These are phyloP conservation scores for Iris macrosiphon DNA, from an alignment of 106 monocot genomes.

Conservation along the genomic window DNA sequence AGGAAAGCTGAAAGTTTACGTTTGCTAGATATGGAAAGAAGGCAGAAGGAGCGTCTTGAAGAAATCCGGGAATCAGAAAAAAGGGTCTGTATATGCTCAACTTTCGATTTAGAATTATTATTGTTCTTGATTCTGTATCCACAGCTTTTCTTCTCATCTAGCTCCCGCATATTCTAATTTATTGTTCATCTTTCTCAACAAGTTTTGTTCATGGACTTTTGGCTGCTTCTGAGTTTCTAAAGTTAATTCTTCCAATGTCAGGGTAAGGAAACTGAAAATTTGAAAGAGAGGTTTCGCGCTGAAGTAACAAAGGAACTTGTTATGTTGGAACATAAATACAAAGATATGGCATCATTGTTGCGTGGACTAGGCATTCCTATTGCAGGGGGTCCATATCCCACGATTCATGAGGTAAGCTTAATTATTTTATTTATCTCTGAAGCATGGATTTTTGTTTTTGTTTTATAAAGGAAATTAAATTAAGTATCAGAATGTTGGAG, in stretches of 20 bases:
- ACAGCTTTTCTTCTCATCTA: too few species aligned
- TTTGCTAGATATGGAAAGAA: slow-evolving; percentile 68
- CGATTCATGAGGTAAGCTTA: slow-evolving; percentile 36
- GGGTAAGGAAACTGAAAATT: slow-evolving; percentile 69
- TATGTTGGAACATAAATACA: slow-evolving; percentile 43
- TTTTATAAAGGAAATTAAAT: too few species aligned
- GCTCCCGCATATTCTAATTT: too few species aligned
- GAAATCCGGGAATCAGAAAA: slow-evolving; percentile 77
- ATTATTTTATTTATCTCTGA: neutral
- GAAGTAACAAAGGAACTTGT: slow-evolving; percentile 71
- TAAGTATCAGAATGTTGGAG: too few species aligned
- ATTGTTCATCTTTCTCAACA: too few species aligned
- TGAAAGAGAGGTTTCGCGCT: slow-evolving; percentile 60
- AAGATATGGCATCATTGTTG: slow-evolving; percentile 78
- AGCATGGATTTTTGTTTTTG: too few species aligned
- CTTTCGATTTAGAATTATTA: too few species aligned
- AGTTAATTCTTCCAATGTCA: slow-evolving; percentile 13
- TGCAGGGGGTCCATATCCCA: slow-evolving; percentile 51
- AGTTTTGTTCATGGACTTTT: too few species aligned
- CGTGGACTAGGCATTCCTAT: slow-evolving; percentile 66
- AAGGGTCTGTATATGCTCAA: slow-evolving; percentile 51
- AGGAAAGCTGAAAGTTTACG: slow-evolving; percentile 54
- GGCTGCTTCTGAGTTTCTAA: too few species aligned
- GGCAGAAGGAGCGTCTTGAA: slow-evolving; percentile 74
- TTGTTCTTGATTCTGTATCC: too few species aligned